Conservation (phyloP, 257 asterid species). For the Rubia yunnanensis region DNA sequence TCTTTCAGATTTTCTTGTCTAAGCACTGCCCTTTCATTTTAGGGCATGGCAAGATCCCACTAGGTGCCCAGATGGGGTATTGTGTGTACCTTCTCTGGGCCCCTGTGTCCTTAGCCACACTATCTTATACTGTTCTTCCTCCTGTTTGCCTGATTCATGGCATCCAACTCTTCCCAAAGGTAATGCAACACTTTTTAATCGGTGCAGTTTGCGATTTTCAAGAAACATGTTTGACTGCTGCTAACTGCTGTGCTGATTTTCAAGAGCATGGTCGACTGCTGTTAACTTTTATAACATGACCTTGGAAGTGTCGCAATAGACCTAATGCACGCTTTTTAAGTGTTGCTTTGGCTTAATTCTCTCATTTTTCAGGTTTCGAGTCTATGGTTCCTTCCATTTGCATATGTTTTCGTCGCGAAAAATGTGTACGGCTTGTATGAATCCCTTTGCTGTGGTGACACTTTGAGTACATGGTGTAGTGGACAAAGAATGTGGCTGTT, state of each 20-base stretch:
- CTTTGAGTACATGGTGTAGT: slow-evolving; percentile 60
- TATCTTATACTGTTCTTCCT: slow-evolving; percentile 36
- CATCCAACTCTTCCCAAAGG: slow-evolving; percentile 53
- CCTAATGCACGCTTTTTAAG: background rate
- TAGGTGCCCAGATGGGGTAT: slow-evolving; percentile 67
- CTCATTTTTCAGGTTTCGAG: slow-evolving; percentile 33
- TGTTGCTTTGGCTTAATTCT: no score
- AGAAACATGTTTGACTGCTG: background rate
- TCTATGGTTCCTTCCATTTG: slow-evolving; percentile 49
- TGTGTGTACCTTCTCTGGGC: slow-evolving; percentile 61
- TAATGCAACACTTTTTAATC: slow-evolving; percentile 6
- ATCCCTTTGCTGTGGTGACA: slow-evolving; percentile 32
- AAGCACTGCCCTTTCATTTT: slow-evolving; percentile 55
- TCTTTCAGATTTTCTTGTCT: slow-evolving; percentile 71
- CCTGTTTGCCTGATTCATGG: slow-evolving; percentile 36
- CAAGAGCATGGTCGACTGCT: background rate
- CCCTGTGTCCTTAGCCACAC: slow-evolving; percentile 38
- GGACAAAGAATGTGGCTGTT: slow-evolving; percentile 44
- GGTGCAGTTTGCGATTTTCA: background rate
- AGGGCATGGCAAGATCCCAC: slow-evolving; percentile 43
- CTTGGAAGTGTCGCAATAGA: background rate
- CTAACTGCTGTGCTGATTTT: no score
- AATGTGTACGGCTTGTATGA: slow-evolving; percentile 29
- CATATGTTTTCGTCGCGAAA: slow-evolving; percentile 29
- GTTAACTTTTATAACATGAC: background rate